Conservation (phyloP, 1,139 yeast species). For the Pichiaceae sp. region DNA sequence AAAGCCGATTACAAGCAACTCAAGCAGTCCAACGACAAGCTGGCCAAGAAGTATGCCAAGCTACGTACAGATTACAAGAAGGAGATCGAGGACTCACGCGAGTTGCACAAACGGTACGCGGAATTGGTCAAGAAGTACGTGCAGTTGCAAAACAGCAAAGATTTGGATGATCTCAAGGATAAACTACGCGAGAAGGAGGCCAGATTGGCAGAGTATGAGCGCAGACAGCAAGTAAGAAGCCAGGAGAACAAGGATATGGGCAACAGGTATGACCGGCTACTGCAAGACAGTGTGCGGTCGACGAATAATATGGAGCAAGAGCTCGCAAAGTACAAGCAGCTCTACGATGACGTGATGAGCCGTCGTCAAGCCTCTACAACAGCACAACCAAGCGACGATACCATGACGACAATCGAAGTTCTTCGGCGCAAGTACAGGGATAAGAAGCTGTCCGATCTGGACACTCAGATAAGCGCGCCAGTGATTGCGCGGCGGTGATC, state of each 20-base stretch:
- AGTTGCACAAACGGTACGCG: conserved; percentile 9
- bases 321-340: conserved; percentile 8
- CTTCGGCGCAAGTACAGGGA: conserved; percentile 1
- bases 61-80: conserved; percentile 13
- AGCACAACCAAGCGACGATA: background rate
- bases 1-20: conserved; percentile 17
- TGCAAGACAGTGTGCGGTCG: conserved; percentile 1
- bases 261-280: conserved; percentile 1
- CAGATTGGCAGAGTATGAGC: conserved; percentile 1
- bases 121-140: conserved; percentile 7
- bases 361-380: background rate
- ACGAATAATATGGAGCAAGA: conserved; percentile 7
- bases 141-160: background rate
- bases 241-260: conserved; percentile 4
- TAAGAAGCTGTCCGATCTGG: conserved; percentile 1
- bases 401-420: conserved; percentile 1
- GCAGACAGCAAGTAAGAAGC: conserved; percentile 3
- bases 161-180: background rate
- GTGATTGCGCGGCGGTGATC: background rate
- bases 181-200: conserved; percentile 1
- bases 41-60: conserved; percentile 10
- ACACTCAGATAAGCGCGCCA: conserved; percentile 2
- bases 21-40: conserved; percentile 8
- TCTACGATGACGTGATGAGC: conserved; percentile 10
- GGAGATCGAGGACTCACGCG: conserved; percentile 9